Evolutionary conservation across 441 rosid species (phyloP), one percentile per base, ranked within the genome.

Genomic region (Erodium moschatum): DNA sequence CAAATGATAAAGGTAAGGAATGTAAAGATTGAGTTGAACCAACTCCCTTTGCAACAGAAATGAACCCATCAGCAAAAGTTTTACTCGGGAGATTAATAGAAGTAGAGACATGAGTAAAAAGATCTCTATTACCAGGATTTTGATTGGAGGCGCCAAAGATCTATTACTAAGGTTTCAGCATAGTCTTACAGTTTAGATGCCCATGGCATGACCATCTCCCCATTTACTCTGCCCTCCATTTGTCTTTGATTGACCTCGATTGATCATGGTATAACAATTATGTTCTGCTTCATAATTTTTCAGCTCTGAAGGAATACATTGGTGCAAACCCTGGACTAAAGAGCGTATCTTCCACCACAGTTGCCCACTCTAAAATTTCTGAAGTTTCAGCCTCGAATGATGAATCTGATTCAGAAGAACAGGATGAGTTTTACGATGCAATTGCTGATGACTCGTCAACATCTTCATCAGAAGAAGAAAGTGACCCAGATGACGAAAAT

Each of bases 361-460:
- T 87, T 76, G 64, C 85, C 68, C 86, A 81, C 54, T 81, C 96
- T 67, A 89, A 86, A 76, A 8, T 75, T 46, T 79, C 85, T 50
- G 85, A 85, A 77, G 73, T 70, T 65, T 83, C 83, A 20, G 44
- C 69, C 68, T 69, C 89, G 42, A 73, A 62, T 68, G 78, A 82
- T 48, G 95, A 86, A 68, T 95, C 84, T 76, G 96, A 90, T 74
- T 63, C 70, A 56, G 87, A 87, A 67, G 63, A 70, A 66, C 86
- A 82, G 54, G 99, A 95, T 81, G 89, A 92, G 84, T 95, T 95
- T 81, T 92, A 87, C 72, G 99, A 95, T 81, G 99, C 99, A 61
- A 76, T 87, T 66, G 86, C 85, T 77, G 83, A 78, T 71, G 90
- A 79, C 67, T 76, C 85, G 12, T 85, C 96, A 70, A 83, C 87